Conservation (phyloP, 176 grass and related monocot species). For the Dactylis glomerata region DNA sequence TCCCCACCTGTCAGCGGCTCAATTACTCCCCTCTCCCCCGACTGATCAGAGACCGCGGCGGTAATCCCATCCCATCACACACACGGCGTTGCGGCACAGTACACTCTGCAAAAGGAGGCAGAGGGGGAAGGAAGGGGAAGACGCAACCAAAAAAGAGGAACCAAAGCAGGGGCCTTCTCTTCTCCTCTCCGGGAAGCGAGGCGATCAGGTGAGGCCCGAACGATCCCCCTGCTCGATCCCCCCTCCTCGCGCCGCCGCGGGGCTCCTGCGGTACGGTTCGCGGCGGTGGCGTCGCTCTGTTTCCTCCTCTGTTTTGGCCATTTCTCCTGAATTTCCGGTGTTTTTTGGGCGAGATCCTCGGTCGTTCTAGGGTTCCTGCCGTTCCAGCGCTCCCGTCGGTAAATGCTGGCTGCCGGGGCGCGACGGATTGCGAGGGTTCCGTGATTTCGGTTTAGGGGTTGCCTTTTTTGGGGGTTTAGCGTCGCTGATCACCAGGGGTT, state of each 20-base stretch:
- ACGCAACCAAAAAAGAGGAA: background rate
- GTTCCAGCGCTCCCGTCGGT: background rate
- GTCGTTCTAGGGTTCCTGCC: background rate
- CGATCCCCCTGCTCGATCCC: background rate
- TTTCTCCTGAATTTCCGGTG: background rate
- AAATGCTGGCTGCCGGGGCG: background rate
- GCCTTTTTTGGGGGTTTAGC: conserved; percentile 11
- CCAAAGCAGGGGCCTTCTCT: background rate
- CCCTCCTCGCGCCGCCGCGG: background rate
- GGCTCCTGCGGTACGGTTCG: background rate
- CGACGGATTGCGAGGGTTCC: background rate
- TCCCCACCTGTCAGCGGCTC: background rate
- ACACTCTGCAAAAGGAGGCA: background rate
- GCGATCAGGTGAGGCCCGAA: background rate
- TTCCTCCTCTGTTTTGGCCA: background rate
- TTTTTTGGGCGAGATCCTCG: background rate
- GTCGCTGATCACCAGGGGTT: conserved; percentile 24
- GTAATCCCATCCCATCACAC: background rate
- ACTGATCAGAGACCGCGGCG: background rate
- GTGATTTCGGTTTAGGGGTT: background rate
- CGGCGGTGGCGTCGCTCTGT: background rate
- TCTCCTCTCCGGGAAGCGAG: background rate
- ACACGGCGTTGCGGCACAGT: background rate
- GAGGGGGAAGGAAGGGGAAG: background rate
- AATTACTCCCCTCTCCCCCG: no score